These are phyloP conservation scores for Penicillium nucicola DNA, from an alignment of 495 filamentous ascomycete species.

Conservation along the genomic window DNA sequence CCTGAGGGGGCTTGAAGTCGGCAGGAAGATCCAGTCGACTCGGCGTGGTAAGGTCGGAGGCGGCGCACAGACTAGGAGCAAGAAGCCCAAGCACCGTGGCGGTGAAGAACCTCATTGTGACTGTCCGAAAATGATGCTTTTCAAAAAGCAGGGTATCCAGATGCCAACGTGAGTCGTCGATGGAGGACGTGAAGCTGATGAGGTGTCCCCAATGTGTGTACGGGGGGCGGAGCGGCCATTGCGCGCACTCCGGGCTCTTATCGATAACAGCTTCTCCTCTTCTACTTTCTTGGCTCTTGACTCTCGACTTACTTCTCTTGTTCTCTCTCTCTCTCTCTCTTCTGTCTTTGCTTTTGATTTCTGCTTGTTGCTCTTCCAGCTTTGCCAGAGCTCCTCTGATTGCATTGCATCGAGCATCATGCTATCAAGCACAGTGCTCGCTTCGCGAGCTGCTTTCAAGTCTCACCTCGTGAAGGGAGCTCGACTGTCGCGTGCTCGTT, in stretches of 20 bases:
- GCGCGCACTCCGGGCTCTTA: constrained; percentile 29
- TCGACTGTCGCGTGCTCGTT: constrained; percentile 13
- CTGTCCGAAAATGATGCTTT: constrained; percentile 26
- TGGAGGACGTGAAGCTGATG: constrained; percentile 34
- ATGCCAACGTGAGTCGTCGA: constrained; percentile 13
- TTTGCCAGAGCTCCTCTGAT: neutral
- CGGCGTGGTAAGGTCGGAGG: constrained; percentile 26
- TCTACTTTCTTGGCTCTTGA: constrained; percentile 7
- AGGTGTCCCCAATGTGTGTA: constrained; percentile 45
- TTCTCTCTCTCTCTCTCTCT: no score
- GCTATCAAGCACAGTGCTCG: constrained; percentile 25
- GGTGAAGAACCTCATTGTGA: constrained; percentile 44
- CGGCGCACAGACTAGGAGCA: constrained; percentile 36
- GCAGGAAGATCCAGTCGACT: constrained; percentile 53
- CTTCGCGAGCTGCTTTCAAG: constrained; percentile 25
- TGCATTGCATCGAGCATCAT: neutral
- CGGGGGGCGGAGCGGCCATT: constrained; percentile 38
- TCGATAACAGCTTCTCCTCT: constrained; percentile 32
- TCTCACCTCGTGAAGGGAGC: constrained; percentile 13
- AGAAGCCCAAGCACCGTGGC: constrained; percentile 41
- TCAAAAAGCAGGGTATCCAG: constrained; percentile 16
- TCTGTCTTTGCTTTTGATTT: constrained; percentile 10
- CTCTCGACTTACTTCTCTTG: constrained; percentile 18
- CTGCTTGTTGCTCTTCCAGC: constrained; percentile 1
- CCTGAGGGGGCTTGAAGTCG: constrained; percentile 81